Evolutionary conservation across 805 yeast species (phyloP).

Genomic region (Metschnikowia bowlesiae): DNA sequence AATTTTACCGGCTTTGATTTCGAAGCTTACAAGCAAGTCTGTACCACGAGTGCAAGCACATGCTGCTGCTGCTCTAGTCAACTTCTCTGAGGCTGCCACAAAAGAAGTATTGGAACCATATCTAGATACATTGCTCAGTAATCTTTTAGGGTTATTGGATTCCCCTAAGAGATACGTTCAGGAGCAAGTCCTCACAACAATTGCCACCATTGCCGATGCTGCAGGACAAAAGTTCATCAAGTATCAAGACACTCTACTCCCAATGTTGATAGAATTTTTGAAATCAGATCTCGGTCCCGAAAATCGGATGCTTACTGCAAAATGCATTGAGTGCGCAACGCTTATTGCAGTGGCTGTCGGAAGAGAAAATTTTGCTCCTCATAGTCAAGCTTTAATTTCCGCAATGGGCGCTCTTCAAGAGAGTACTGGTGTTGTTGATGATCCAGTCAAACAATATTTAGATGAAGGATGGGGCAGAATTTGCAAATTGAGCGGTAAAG

Average conservation of each 20-base stretch:
- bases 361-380: conserved; percentile 75
- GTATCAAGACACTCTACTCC: conserved; percentile 94
- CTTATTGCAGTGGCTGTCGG: conserved; percentile 95
- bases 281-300: conserved; percentile 74
- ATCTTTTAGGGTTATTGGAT: conserved; percentile 70
- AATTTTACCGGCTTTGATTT: conserved; percentile 82
- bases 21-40: conserved; percentile 66
- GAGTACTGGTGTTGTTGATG: conserved; percentile 59
- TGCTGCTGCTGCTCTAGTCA: conserved; percentile 97
- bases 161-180: conserved; percentile 90
- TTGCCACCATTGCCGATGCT: conserved; percentile 95
- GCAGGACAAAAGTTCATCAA: conserved; percentile 84
- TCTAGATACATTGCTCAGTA: conserved; percentile 72
- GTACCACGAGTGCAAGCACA: conserved; percentile 95
- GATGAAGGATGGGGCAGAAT: conserved; percentile 97
- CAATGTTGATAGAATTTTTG: conserved; percentile 73
- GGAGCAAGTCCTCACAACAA: conserved; percentile 94
- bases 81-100: conserved; percentile 87
- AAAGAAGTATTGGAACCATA: conserved; percentile 90
- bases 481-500: conserved; percentile 79
- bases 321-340: conserved; percentile 93
- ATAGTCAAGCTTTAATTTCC: conserved; percentile 68
- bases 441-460: conserved; percentile 79
- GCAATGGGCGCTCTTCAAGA: conserved; percentile 70
- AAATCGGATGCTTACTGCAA: conserved; percentile 77